phyloP scores from a whole-genome alignment of 768 basidiomycete species.

The Mycena crocata region DNA sequence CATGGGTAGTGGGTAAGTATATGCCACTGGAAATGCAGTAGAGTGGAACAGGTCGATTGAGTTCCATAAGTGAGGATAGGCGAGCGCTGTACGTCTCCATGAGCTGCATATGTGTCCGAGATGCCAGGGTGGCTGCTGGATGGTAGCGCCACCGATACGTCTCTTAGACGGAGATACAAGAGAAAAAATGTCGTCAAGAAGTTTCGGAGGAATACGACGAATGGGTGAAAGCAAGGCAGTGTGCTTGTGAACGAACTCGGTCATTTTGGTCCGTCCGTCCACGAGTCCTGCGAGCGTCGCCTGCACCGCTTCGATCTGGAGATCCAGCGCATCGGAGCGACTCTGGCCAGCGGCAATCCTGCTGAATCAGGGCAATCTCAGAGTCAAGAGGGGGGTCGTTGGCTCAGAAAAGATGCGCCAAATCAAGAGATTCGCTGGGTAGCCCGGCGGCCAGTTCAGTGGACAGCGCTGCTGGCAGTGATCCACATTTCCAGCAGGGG shows the following conservation, averaged over 20 bases:
- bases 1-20: not conserved
- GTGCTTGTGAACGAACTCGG: not conserved
- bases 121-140: not conserved
- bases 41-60: not conserved
- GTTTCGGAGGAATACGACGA: not conserved
- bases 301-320: too few relatives aligned
- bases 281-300: too few relatives aligned
- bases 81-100: not conserved
- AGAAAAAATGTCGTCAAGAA: not conserved
- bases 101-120: constrained; percentile 7
- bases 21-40: not conserved
- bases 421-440: too few relatives aligned
- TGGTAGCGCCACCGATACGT: not conserved
- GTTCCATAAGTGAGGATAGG: not conserved
- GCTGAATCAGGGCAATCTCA: too few relatives aligned
- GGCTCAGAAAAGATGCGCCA: too few relatives aligned
- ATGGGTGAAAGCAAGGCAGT: constrained; percentile 19
- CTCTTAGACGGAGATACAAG: not conserved
- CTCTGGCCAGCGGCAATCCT: too few relatives aligned
- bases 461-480: too few relatives aligned
- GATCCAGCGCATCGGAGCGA: too few relatives aligned
- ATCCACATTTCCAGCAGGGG: too few relatives aligned
- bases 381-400: too few relatives aligned
- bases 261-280: too few relatives aligned
- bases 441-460: too few relatives aligned